phyloP scores from a whole-genome alignment of 2,329 filamentous ascomycete genomes.

The Scedosporium apiospermum region DNA sequence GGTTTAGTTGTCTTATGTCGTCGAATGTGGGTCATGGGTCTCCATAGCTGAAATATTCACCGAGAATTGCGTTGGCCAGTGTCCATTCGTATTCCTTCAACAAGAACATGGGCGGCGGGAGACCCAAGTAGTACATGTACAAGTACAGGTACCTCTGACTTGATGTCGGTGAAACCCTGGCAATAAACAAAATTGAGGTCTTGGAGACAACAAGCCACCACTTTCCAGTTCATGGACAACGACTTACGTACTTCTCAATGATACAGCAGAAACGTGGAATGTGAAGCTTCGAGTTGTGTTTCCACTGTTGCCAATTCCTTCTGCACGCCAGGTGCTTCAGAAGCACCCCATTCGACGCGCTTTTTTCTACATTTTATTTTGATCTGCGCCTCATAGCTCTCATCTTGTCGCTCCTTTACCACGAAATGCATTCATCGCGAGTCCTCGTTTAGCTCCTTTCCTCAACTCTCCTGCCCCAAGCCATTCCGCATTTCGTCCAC shows the following conservation, averaged over 20 bases:
- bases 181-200: neutral
- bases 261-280: too few relatives aligned
- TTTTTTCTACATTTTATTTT: neutral
- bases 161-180: neutral
- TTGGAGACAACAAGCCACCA: neutral
- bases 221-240: neutral
- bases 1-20: neutral
- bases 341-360: neutral
- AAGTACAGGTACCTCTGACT: too few relatives aligned
- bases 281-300: neutral
- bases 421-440: neutral
- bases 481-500: neutral
- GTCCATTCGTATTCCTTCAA: neutral
- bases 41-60: neutral
- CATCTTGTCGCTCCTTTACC: neutral
- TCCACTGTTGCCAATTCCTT: neutral
- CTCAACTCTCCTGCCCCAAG: neutral
- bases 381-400: neutral
- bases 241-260: too few relatives aligned
- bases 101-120: too few relatives aligned
- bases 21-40: neutral
- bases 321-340: neutral
- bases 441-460: neutral
- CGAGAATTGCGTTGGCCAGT: neutral
- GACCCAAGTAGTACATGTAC: too few relatives aligned